These are phyloP conservation scores for Heimioporus sp. DNA, from an alignment of 768 basidiomycete species.

Conservation along the genomic window DNA sequence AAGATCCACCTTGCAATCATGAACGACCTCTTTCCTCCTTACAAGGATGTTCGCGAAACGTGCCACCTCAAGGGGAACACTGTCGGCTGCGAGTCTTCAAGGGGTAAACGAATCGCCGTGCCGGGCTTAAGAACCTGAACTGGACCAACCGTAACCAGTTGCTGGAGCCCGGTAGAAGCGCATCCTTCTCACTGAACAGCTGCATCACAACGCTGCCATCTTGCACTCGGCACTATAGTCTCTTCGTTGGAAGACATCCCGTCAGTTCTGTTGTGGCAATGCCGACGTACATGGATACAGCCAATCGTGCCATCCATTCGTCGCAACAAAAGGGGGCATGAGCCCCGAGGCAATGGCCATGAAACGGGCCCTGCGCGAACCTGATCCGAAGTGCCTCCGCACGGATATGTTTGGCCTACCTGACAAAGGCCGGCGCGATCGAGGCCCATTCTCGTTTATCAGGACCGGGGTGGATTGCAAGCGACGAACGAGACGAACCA, in stretches of 20 bases:
- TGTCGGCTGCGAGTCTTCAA: too few relatives aligned
- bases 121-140: too few relatives aligned
- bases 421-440: slow-evolving; percentile 56
- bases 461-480: slow-evolving; percentile 91
- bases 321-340: slow-evolving; percentile 56
- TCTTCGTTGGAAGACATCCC: too few relatives aligned
- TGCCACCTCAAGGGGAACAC: too few relatives aligned
- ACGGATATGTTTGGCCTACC: slow-evolving; percentile 53
- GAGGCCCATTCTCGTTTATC: slow-evolving; percentile 78
- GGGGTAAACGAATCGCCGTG: too few relatives aligned
- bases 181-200: slow-evolving; percentile 80
- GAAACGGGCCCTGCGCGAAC: slow-evolving; percentile 80
- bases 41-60: too few relatives aligned
- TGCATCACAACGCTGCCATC: slow-evolving; percentile 83
- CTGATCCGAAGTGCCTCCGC: slow-evolving; percentile 31
- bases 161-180: slow-evolving; percentile 89
- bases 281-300: slow-evolving; percentile 34
- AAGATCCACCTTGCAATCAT: too few relatives aligned
- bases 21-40: too few relatives aligned
- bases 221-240: slow-evolving; percentile 74
- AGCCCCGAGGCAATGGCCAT: slow-evolving; percentile 79
- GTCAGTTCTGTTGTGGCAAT: neutral
- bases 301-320: slow-evolving; percentile 67
- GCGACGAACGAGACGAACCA: slow-evolving; percentile 87
- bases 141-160: too few relatives aligned